These are phyloP conservation scores for Vitis cinerea DNA, from an alignment of 164 flowering plant species.

Conservation along the genomic window DNA sequence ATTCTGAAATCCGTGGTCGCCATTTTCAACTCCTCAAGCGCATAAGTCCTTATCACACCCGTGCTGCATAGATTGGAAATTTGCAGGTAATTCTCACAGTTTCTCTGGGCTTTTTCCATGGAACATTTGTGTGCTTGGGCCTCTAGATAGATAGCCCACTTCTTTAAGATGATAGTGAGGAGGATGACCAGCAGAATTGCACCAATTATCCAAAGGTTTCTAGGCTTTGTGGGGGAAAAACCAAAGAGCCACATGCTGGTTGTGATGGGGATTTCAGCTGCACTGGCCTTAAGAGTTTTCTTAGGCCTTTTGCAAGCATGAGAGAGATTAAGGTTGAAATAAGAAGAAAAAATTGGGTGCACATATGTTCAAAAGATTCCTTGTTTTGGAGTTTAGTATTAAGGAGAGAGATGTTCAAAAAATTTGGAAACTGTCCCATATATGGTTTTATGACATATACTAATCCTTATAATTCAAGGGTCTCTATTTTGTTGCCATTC, in stretches of 20 bases:
- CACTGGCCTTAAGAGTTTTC: background rate
- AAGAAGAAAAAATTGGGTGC: background rate
- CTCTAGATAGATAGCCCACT: constrained; percentile 7
- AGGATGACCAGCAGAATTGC: constrained; percentile 15
- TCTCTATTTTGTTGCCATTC: too few relatives aligned
- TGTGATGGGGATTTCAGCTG: background rate
- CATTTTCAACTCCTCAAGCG: constrained; percentile 26
- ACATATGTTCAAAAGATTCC: background rate
- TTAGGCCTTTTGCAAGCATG: background rate
- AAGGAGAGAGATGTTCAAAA: background rate
- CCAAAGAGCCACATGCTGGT: constrained; percentile 1
- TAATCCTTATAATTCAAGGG: too few relatives aligned
- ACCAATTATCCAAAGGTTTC: constrained; percentile 11
- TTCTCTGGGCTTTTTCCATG: background rate
- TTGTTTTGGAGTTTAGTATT: background rate
- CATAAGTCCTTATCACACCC: constrained; percentile 24
- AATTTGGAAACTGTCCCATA: too few relatives aligned
- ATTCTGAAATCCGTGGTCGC: constrained; percentile 29
- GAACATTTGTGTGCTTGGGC: background rate
- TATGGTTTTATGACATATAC: too few relatives aligned
- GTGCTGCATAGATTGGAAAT: background rate
- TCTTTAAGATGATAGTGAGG: constrained; percentile 12
- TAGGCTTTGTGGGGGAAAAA: background rate
- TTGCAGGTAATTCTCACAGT: background rate
- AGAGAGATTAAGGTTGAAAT: background rate